phyloP scores from a whole-genome alignment of 2,329 filamentous ascomycete genomes.

The Apiospora aurea region DNA sequence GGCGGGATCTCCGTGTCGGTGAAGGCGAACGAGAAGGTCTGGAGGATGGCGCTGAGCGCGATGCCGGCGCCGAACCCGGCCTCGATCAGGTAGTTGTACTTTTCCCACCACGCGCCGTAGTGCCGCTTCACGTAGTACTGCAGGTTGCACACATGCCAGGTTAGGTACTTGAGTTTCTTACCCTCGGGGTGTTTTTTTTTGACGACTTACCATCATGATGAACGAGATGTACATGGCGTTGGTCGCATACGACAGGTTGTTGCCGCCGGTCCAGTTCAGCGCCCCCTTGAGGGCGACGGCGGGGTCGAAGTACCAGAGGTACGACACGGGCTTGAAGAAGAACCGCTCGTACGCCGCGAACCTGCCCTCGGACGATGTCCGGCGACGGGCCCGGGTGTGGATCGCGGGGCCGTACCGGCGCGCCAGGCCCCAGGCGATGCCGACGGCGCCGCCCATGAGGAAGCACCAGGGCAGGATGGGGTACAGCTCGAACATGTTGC shows the following conservation, averaged over 20 bases:
- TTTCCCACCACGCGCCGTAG: constrained; percentile 42
- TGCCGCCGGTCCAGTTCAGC: constrained; percentile 39
- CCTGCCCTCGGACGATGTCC: constrained; percentile 28
- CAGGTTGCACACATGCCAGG: neutral
- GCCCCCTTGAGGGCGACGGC: constrained; percentile 38
- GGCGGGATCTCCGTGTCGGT: constrained; percentile 31
- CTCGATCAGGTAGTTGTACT: constrained; percentile 38
- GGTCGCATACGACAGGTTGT: constrained; percentile 41
- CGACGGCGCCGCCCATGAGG: constrained; percentile 43
- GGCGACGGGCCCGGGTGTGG: constrained; percentile 27
- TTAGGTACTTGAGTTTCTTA: neutral
- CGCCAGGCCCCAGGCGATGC: constrained; percentile 38
- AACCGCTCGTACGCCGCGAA: constrained; percentile 34
- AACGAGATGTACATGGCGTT: constrained; percentile 39
- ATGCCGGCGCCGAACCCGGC: constrained; percentile 49
- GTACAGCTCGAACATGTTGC: constrained; percentile 41
- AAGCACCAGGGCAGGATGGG: constrained; percentile 44
- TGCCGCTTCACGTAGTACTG: constrained; percentile 41
- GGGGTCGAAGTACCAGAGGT: constrained; percentile 32
- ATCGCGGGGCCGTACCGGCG: constrained; percentile 37
- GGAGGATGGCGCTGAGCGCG: constrained; percentile 41
- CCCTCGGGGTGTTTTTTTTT: neutral
- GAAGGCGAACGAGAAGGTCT: constrained; percentile 37
- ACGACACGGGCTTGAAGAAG: constrained; percentile 33
- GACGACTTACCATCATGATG: constrained; percentile 28